Conservation (phyloP, 2,329 filamentous ascomycete genomes). For the Elsinoe ampelina region DNA sequence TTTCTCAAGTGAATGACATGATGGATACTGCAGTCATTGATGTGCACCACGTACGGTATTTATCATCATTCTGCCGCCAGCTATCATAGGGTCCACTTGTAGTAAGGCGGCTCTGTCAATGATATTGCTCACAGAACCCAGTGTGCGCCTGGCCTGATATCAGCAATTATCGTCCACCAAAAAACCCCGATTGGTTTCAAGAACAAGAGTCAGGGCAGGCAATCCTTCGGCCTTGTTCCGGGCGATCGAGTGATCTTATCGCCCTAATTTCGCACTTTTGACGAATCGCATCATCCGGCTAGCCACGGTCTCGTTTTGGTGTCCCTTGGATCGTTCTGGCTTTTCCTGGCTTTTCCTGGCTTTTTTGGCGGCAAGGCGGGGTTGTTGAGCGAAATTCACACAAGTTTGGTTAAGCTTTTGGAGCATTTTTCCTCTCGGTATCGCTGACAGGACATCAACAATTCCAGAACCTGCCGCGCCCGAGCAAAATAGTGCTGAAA, state of each 20-base stretch:
- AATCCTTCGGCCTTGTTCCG: conserved; percentile 1
- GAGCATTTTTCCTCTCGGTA: conserved; percentile 5
- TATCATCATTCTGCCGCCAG: no score
- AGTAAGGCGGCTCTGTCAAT: no score
- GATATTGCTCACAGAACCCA: no score
- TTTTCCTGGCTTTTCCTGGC: background rate
- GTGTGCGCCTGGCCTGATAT: no score
- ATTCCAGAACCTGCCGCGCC: background rate
- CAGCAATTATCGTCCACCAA: no score
- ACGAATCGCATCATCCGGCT: background rate
- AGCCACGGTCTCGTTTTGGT: background rate
- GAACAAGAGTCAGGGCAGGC: background rate
- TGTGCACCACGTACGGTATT: no score
- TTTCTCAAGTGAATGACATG: background rate
- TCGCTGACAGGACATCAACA: background rate
- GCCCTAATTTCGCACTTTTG: background rate
- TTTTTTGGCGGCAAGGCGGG: no score
- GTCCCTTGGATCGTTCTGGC: no score
- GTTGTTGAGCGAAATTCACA: background rate
- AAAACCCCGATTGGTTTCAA: background rate
- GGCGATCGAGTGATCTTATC: background rate
- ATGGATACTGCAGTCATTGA: background rate
- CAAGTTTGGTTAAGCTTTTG: background rate
- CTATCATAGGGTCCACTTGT: no score
- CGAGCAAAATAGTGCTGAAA: background rate